Conservation (phyloP, 306 rosid species). For the Malus sylvestris region DNA sequence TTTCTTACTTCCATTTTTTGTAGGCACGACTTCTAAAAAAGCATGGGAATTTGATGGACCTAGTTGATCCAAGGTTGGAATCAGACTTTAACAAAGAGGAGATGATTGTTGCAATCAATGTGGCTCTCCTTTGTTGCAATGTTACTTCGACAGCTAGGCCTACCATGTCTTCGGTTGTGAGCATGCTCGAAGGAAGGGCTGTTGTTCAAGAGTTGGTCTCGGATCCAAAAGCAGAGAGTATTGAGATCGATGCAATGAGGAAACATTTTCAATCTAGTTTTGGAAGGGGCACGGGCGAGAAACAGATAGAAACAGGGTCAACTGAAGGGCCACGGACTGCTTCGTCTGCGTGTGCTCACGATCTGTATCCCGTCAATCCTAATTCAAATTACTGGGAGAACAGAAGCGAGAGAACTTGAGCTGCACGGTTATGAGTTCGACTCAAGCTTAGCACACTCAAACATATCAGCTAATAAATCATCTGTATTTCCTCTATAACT, state of each 20-base stretch:
- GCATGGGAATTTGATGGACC: neutral
- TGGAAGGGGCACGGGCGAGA: neutral
- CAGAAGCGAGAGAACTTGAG: neutral
- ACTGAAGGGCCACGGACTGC: conserved; percentile 13
- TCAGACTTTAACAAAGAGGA: conserved; percentile 1
- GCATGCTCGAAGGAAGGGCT: conserved; percentile 11
- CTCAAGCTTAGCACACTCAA: neutral
- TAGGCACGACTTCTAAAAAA: conserved; percentile 26
- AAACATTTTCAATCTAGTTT: conserved; percentile 1
- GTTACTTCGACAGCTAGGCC: conserved; percentile 19
- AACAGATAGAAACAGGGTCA: conserved; percentile 7
- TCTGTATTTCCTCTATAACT: neutral
- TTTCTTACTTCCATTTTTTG: neutral
- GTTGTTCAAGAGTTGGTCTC: neutral
- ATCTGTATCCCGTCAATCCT: conserved; percentile 25
- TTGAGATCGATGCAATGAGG: conserved; percentile 9
- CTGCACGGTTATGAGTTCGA: neutral
- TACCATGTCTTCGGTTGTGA: conserved; percentile 9
- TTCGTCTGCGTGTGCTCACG: conserved; percentile 18
- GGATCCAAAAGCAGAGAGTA: neutral
- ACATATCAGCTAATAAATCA: neutral
- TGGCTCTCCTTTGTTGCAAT: conserved; percentile 16
- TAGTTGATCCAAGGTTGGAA: conserved; percentile 10
- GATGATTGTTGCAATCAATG: conserved; percentile 2
- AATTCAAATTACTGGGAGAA: conserved; percentile 16